Conservation (phyloP, 202 grass and related monocot genomes). For the Eragrostis tef region DNA sequence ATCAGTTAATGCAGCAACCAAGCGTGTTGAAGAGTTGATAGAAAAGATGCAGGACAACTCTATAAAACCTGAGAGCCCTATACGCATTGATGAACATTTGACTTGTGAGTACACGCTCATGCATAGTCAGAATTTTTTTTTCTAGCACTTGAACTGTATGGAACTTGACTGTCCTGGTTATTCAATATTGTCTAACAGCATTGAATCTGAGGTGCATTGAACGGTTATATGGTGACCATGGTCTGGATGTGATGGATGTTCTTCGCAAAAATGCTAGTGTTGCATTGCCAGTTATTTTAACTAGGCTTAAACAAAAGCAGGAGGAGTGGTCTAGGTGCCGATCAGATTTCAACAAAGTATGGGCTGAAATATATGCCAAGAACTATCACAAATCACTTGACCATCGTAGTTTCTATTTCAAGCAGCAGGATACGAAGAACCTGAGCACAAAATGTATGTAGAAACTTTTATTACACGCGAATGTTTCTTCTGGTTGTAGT, state of each 20-base stretch:
- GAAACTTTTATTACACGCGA: slow-evolving; percentile 25
- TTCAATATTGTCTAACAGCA: slow-evolving; percentile 49
- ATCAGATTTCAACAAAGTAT: slow-evolving; percentile 95
- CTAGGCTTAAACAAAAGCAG: slow-evolving; percentile 89
- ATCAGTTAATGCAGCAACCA: slow-evolving; percentile 80
- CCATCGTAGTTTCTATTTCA: slow-evolving; percentile 99
- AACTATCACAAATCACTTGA: slow-evolving; percentile 99
- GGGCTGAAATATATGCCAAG: slow-evolving; percentile 96
- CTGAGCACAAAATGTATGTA: slow-evolving; percentile 86
- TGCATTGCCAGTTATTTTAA: slow-evolving; percentile 82
- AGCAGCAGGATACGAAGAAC: slow-evolving; percentile 97
- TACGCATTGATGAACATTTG: slow-evolving; percentile 81
- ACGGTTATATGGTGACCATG: slow-evolving; percentile 91
- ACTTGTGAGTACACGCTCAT: slow-evolving; percentile 59
- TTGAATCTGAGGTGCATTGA: slow-evolving; percentile 92
- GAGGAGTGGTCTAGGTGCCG: slow-evolving; percentile 93
- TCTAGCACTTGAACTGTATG: slow-evolving; percentile 23
- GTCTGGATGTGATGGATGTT: slow-evolving; percentile 94
- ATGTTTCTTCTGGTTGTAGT: slow-evolving; percentile 42
- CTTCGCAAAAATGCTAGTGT: slow-evolving; percentile 80
- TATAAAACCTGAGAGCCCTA: slow-evolving; percentile 70
- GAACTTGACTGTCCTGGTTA: slow-evolving; percentile 38
- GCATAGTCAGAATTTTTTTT: slow-evolving; percentile 27
- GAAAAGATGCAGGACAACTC: slow-evolving; percentile 88
- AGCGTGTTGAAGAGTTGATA: slow-evolving; percentile 83